These are phyloP conservation scores for Botrytis byssoidea DNA, from an alignment of 2,329 filamentous ascomycete species.

Conservation along the genomic window DNA sequence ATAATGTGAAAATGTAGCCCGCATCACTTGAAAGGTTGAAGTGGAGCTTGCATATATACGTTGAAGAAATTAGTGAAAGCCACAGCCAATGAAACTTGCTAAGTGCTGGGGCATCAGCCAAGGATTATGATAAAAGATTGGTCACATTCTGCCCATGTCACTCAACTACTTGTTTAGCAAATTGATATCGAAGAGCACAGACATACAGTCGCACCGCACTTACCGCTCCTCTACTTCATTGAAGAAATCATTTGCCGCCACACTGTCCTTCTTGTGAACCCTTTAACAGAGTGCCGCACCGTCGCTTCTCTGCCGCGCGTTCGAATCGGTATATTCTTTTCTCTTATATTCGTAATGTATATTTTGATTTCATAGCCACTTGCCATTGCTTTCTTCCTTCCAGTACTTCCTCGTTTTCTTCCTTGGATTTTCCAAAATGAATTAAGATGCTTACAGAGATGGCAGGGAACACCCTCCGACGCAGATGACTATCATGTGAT, in stretches of 20 bases:
- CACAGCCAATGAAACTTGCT: neutral
- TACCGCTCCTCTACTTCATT: slow-evolving; percentile 12
- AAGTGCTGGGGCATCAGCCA: slow-evolving; percentile 11
- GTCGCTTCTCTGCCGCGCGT: slow-evolving; percentile 18
- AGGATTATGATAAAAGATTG: neutral
- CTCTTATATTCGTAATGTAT: neutral
- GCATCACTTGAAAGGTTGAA: slow-evolving; percentile 10
- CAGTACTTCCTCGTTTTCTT: neutral
- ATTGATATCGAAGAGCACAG: slow-evolving; percentile 3
- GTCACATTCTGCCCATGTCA: slow-evolving; percentile 10
- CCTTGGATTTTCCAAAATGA: neutral
- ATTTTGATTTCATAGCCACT: neutral
- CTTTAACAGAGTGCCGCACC: neutral
- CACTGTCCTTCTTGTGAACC: slow-evolving; percentile 14
- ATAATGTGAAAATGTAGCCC: neutral
- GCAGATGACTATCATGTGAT: slow-evolving; percentile 16
- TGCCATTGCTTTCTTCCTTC: neutral
- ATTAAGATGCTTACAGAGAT: neutral
- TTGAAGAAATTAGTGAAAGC: slow-evolving; percentile 16
- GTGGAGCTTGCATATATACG: slow-evolving; percentile 5
- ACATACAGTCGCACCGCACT: slow-evolving; percentile 3
- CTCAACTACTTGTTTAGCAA: neutral
- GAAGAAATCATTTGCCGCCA: slow-evolving; percentile 18
- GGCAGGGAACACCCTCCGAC: slow-evolving; percentile 7
- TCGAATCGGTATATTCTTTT: neutral